These are phyloP conservation scores for Rhazya stricta DNA, from an alignment of 257 asterid species.

Conservation along the genomic window DNA sequence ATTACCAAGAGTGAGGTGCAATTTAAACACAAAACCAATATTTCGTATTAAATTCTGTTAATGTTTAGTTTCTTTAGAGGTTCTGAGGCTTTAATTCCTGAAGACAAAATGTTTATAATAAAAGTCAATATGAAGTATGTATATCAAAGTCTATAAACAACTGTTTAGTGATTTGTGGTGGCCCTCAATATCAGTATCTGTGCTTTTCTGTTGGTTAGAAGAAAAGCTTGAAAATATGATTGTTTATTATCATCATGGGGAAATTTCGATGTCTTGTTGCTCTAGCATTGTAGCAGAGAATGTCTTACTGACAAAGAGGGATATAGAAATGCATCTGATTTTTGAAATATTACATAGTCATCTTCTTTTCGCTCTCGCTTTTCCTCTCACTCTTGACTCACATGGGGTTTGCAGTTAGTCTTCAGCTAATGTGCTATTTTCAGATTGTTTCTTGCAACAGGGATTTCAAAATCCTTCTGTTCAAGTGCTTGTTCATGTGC, in stretches of 20 bases:
- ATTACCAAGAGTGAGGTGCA: neutral
- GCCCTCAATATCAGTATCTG: neutral
- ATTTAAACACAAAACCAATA: neutral
- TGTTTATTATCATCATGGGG: neutral
- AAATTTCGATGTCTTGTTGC: neutral
- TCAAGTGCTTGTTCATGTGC: slow-evolving; percentile 70
- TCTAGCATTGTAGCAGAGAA: neutral
- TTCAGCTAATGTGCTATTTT: slow-evolving; percentile 30
- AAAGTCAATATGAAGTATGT: neutral
- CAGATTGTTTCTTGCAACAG: slow-evolving; percentile 78
- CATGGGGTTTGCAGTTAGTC: slow-evolving; percentile 9
- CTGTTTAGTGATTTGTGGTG: neutral
- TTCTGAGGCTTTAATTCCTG: neutral
- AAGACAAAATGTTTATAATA: neutral
- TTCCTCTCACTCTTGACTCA: neutral
- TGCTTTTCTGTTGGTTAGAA: neutral
- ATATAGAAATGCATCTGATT: neutral
- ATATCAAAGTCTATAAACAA: neutral
- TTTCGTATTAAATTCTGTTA: too few relatives aligned
- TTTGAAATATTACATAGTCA: neutral
- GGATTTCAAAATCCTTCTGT: slow-evolving; percentile 64
- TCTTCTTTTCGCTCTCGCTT: neutral
- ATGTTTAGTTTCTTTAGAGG: neutral
- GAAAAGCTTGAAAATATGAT: neutral
- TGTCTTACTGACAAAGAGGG: neutral